Conservation (phyloP, 805 yeast species). For the Cyberlindnera galapagoensis region DNA sequence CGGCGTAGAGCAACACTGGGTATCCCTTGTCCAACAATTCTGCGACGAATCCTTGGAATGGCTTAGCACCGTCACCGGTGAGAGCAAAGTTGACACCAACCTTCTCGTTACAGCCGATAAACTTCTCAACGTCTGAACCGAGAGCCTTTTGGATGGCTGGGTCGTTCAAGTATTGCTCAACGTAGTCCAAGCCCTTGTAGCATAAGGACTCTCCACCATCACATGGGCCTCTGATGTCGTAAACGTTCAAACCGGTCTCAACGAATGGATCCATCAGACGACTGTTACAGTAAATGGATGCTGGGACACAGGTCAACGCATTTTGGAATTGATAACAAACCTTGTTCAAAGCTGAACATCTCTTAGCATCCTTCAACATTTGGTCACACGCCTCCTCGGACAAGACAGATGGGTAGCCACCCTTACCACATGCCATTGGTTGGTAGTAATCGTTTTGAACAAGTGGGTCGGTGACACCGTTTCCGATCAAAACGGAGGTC, state of each 20-base stretch:
- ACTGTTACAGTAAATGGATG: slow-evolving; percentile 71
- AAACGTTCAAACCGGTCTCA: slow-evolving; percentile 77
- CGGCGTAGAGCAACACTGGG: slow-evolving; percentile 88
- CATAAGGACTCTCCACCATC: slow-evolving; percentile 66
- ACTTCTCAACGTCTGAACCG: slow-evolving; percentile 79
- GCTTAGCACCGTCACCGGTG: slow-evolving; percentile 81
- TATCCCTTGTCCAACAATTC: slow-evolving; percentile 61
- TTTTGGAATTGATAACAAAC: slow-evolving; percentile 58
- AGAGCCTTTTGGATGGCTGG: slow-evolving; percentile 66
- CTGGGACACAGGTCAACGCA: slow-evolving; percentile 78
- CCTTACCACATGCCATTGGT: slow-evolving; percentile 93
- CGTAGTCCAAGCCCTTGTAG: slow-evolving; percentile 63
- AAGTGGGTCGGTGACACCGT: slow-evolving; percentile 84
- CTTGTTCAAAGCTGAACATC: slow-evolving; percentile 56
- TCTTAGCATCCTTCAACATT: slow-evolving; percentile 55
- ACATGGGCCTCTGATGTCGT: slow-evolving; percentile 79
- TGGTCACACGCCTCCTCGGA: slow-evolving; percentile 60
- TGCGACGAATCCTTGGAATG: slow-evolving; percentile 69
- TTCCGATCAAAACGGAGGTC: slow-evolving; percentile 81
- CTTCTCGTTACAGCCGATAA: slow-evolving; percentile 59
- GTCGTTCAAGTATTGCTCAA: slow-evolving; percentile 68
- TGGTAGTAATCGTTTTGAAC: slow-evolving; percentile 73
- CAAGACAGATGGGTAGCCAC: slow-evolving; percentile 75
- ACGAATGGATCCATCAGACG: slow-evolving; percentile 62
- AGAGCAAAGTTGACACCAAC: slow-evolving; percentile 64